Conservation (phyloP, 768 basidiomycete genomes). For the Jaapia argillacea region DNA sequence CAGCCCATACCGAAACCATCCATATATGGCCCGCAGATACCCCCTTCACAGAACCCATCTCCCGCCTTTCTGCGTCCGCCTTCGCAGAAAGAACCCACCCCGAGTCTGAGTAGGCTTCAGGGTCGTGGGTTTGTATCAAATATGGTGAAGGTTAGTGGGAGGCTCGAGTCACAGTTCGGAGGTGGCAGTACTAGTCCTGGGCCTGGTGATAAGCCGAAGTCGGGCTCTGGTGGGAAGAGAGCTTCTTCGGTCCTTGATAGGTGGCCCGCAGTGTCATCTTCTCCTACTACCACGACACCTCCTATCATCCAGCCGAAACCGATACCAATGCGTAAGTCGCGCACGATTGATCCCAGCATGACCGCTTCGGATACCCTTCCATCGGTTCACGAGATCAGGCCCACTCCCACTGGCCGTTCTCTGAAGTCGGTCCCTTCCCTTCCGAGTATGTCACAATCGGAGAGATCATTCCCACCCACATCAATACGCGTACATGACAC, state of each 20-base stretch:
- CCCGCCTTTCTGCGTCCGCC: conserved; percentile 51
- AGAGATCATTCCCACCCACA: neutral
- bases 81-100: conserved; percentile 61
- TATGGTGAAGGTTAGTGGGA: conserved; percentile 62
- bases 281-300: conserved; percentile 29
- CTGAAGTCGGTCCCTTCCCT: conserved; percentile 33
- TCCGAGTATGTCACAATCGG: conserved; percentile 21
- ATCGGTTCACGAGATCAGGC: conserved; percentile 15
- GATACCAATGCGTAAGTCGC: conserved; percentile 28
- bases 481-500: too few relatives aligned
- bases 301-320: conserved; percentile 27
- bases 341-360: conserved; percentile 26
- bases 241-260: conserved; percentile 53
- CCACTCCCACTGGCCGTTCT: conserved; percentile 23
- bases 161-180: conserved; percentile 29
- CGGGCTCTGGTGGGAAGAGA: neutral
- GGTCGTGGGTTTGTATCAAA: conserved; percentile 83
- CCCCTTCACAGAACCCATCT: conserved; percentile 34
- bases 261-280: conserved; percentile 41
- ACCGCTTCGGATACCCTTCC: conserved; percentile 3
- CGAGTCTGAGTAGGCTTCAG: conserved; percentile 73
- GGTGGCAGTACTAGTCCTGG: conserved; percentile 19
- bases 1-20: conserved; percentile 35
- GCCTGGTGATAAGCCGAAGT: neutral
- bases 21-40: conserved; percentile 30